Percentiles rank a stretch among this genome's conserved stretches.
phyloP scores from a whole-genome alignment of 78 protist species.

The Guillardia theta region DNA sequence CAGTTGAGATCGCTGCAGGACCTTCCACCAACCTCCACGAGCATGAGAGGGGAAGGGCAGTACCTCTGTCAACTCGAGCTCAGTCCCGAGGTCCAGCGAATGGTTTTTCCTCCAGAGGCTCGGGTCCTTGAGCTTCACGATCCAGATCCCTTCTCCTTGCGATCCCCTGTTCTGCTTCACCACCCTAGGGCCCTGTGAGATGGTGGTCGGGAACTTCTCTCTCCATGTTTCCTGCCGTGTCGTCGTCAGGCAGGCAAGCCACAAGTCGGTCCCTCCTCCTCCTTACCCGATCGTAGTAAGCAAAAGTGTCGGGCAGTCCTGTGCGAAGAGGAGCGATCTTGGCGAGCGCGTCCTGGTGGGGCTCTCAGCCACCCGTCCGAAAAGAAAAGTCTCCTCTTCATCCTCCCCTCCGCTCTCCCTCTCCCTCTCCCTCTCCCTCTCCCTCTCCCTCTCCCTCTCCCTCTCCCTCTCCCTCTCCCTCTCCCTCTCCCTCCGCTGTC shows the following conservation, averaged over 20 bases:
- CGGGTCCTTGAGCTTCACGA: not conserved
- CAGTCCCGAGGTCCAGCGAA: not conserved
- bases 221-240: not conserved
- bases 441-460: too few species aligned
- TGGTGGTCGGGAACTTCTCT: not conserved
- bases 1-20: too few species aligned
- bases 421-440: too few species aligned
- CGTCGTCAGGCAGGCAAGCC: too few species aligned
- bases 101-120: not conserved
- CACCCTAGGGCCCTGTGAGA: not conserved
- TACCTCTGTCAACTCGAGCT: not conserved
- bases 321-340: not conserved
- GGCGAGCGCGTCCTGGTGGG: constrained; percentile 27
- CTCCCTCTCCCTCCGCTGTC: too few species aligned
- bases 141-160: constrained; percentile 15
- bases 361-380: too few species aligned
- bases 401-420: too few species aligned
- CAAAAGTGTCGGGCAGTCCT: not conserved
- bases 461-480: too few species aligned
- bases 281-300: constrained; percentile 12
- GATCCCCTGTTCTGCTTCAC: constrained; percentile 36
- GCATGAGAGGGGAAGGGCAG: too few species aligned
- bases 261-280: too few species aligned
- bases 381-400: too few species aligned
- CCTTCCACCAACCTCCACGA: too few species aligned